Evolutionary conservation across 371 early-diverging fungal species (phyloP).

Genomic region (Apophysomyces sp.): DNA sequence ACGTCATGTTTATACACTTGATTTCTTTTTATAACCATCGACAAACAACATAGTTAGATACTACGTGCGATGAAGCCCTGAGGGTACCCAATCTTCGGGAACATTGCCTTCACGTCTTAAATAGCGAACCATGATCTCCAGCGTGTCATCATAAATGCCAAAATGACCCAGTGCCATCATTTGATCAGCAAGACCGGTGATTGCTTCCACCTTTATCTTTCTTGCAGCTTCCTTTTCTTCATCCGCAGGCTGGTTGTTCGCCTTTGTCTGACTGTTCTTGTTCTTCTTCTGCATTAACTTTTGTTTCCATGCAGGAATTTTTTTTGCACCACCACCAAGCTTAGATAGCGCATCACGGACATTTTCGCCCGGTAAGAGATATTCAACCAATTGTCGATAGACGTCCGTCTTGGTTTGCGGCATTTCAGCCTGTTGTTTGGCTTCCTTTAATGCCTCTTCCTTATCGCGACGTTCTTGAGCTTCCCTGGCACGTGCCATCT

Average conservation of each 20-base stretch:
- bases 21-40: background rate
- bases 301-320: slow-evolving; percentile 51
- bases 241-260: background rate
- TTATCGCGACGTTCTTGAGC: slow-evolving; percentile 67
- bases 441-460: slow-evolving; percentile 50
- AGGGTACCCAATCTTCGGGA: slow-evolving; percentile 62
- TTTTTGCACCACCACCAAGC: slow-evolving; percentile 58
- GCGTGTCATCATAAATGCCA: slow-evolving; percentile 73
- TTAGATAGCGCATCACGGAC: slow-evolving; percentile 67
- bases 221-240: slow-evolving; percentile 47
- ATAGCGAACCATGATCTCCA: slow-evolving; percentile 72
- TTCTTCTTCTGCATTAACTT: slow-evolving; percentile 63
- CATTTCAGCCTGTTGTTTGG: slow-evolving; percentile 42
- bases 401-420: slow-evolving; percentile 54
- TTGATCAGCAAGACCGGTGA: slow-evolving; percentile 75
- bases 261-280: slow-evolving; percentile 38
- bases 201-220: slow-evolving; percentile 53
- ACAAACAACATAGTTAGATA: background rate
- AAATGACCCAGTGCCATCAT: slow-evolving; percentile 75
- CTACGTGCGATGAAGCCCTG: background rate
- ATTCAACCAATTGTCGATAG: slow-evolving; percentile 59
- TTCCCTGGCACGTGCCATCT: slow-evolving; percentile 73
- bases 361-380: slow-evolving; percentile 71
- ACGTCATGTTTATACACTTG: background rate
- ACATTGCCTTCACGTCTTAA: slow-evolving; percentile 66